Conservation (phyloP, 805 yeast genomes). For the Kuraishia ogatae region DNA sequence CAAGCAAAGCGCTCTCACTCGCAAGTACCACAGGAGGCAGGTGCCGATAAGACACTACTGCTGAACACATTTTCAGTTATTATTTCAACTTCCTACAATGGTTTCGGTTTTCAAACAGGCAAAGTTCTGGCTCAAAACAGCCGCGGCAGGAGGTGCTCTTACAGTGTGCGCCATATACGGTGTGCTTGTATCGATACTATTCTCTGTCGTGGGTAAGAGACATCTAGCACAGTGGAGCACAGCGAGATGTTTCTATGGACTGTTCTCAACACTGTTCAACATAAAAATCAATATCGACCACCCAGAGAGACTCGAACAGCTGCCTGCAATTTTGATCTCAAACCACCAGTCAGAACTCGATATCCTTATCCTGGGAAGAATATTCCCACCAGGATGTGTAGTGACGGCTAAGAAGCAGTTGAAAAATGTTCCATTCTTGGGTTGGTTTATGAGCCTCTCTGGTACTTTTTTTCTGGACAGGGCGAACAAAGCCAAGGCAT, state of each 20-base stretch:
- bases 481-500: conserved; percentile 64
- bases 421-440: conserved; percentile 80
- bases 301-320: conserved; percentile 44
- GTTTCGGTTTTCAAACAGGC: background rate
- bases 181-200: conserved; percentile 60
- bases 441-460: conserved; percentile 92
- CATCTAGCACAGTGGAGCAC: conserved; percentile 83
- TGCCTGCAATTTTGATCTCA: conserved; percentile 75
- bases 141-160: conserved; percentile 43
- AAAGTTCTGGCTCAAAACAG: conserved; percentile 28
- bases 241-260: conserved; percentile 69
- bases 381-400: conserved; percentile 82
- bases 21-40: no score
- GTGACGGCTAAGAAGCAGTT: conserved; percentile 88
- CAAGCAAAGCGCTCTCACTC: no score
- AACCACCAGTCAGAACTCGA: conserved; percentile 93
- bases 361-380: conserved; percentile 67
- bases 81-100: no score
- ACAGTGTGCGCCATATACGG: conserved; percentile 66
- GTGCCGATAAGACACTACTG: no score
- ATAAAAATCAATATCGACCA: conserved; percentile 62
- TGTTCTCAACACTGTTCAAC: conserved; percentile 57
- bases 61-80: no score
- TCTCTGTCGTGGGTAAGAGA: conserved; percentile 63
- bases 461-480: conserved; percentile 92